phyloP scores from a whole-genome alignment of 2,329 filamentous ascomycete species.

The Sclerotinia sclerotiorum region DNA sequence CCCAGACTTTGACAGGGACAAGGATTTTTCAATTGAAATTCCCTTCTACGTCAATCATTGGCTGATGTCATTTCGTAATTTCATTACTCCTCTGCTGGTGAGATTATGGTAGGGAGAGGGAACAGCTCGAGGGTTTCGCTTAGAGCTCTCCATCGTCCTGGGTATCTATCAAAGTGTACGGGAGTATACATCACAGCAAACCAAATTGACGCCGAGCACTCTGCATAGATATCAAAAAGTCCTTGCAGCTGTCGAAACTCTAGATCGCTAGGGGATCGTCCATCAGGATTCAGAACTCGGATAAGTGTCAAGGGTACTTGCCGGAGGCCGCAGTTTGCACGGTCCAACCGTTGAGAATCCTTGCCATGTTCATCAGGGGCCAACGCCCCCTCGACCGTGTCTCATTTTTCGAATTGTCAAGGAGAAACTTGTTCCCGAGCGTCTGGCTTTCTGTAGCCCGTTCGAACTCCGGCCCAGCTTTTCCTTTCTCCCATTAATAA shows the following conservation, averaged over 20 bases:
- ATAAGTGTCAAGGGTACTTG: conserved; percentile 21
- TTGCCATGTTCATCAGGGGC: neutral
- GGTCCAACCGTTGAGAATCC: conserved; percentile 22
- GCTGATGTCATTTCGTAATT: conserved; percentile 10
- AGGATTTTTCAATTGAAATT: conserved; percentile 15
- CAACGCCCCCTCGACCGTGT: neutral
- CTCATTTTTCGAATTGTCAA: conserved; percentile 8
- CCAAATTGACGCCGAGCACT: conserved; percentile 7
- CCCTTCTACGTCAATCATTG: conserved; percentile 9
- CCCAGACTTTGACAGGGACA: conserved; percentile 5
- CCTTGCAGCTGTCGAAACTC: conserved; percentile 17
- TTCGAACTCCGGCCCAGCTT: neutral
- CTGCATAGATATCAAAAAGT: neutral
- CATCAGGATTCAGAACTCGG: conserved; percentile 20
- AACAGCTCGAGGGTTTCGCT: neutral
- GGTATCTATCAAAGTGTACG: neutral
- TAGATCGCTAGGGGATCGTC: conserved; percentile 20
- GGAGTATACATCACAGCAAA: neutral
- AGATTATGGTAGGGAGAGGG: neutral
- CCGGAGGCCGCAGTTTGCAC: conserved; percentile 19
- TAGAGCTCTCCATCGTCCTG: neutral
- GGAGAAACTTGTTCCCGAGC: neutral
- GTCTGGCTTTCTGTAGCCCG: neutral
- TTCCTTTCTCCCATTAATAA: neutral
- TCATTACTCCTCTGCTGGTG: neutral